Evolutionary conservation across 2,329 filamentous ascomycete species (phyloP).

Genomic region (Apiospora saccharicola): DNA sequence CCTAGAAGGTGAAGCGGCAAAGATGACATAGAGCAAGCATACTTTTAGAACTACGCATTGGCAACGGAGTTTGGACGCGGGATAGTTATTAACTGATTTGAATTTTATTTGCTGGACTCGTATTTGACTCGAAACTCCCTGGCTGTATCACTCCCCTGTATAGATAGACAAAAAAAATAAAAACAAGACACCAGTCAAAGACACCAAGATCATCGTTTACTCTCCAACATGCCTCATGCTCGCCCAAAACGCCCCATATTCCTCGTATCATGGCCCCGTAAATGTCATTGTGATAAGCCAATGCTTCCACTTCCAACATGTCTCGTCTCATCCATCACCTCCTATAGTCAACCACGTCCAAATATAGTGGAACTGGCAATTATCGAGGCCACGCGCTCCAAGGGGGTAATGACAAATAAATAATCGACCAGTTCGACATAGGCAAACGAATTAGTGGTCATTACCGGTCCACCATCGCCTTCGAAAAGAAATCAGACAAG

Average conservation of each 20-base stretch:
- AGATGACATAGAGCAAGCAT: neutral
- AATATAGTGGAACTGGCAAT: neutral
- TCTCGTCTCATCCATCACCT: slow-evolving; percentile 8
- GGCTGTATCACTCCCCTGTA: slow-evolving; percentile 6
- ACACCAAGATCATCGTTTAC: slow-evolving; percentile 10
- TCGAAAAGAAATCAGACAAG: slow-evolving; percentile 21
- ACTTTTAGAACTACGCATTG: slow-evolving; percentile 4
- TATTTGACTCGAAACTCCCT: slow-evolving; percentile 8
- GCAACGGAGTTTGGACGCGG: slow-evolving; percentile 1
- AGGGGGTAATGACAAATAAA: neutral
- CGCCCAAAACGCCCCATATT: slow-evolving; percentile 7
- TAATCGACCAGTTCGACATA: neutral
- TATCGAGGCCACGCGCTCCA: neutral
- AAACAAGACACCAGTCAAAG: slow-evolving; percentile 8
- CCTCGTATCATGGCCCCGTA: slow-evolving; percentile 12
- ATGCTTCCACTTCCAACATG: slow-evolving; percentile 20
- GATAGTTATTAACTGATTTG: neutral
- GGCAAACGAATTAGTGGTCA: slow-evolving; percentile 12
- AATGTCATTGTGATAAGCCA: slow-evolving; percentile 6
- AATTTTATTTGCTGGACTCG: neutral
- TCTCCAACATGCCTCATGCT: neutral
- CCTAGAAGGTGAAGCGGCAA: neutral
- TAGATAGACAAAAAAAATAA: neutral
- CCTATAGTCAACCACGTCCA: neutral
- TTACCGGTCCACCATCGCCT: slow-evolving; percentile 1